phyloP scores from a whole-genome alignment of 2,329 filamentous ascomycete genomes.

The Penicillium glabrum region DNA sequence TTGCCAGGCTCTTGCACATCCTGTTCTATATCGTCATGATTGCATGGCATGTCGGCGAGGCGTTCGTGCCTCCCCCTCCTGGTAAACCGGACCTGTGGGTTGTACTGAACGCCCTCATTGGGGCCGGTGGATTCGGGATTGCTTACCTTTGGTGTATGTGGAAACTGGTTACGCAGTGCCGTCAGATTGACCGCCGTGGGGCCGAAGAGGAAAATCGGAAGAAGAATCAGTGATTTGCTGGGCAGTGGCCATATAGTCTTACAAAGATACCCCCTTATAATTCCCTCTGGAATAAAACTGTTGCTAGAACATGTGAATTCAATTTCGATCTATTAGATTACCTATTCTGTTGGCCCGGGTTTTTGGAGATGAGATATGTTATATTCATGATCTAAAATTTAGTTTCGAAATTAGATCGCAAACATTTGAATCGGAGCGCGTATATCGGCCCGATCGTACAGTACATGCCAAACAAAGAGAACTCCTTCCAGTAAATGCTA shows the following conservation, averaged over 20 bases:
- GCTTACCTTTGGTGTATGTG: conserved; percentile 92
- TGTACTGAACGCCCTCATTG: conserved; percentile 83
- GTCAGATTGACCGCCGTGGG: conserved; percentile 24
- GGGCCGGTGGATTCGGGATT: conserved; percentile 78
- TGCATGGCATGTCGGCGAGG: conserved; percentile 77
- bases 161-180: conserved; percentile 49
- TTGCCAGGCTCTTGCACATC: conserved; percentile 70
- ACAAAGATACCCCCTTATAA: conserved; percentile 30
- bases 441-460: neutral
- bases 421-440: neutral
- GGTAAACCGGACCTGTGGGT: conserved; percentile 93
- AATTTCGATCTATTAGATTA: neutral
- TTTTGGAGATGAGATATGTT: neutral
- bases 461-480: conserved; percentile 8
- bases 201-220: conserved; percentile 30
- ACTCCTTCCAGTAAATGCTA: conserved; percentile 24
- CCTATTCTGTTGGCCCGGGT: neutral
- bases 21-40: conserved; percentile 76
- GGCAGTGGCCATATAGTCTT: conserved; percentile 8
- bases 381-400: neutral
- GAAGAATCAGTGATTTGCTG: conserved; percentile 33
- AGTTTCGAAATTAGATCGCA: neutral
- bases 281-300: neutral
- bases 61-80: conserved; percentile 64
- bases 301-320: neutral